Base-by-base conservation (phyloP, 164 flowering plant species). In the Cinnamomum chago region DNA sequence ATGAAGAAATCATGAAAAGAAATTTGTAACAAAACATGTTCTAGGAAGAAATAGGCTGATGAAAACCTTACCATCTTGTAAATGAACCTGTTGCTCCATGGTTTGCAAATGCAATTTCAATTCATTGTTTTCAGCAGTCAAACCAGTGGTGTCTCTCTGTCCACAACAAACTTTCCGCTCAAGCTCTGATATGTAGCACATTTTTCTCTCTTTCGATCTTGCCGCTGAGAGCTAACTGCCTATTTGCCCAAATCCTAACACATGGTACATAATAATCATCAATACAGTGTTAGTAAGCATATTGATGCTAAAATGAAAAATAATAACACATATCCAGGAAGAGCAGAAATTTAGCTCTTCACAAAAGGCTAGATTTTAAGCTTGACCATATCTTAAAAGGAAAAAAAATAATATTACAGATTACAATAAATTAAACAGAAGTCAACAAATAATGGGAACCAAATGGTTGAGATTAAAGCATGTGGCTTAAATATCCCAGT, bases 201-300 rank as follows among this genome's bases (percentile, higher is more conserved):
- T 92, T 80, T 95, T 95, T 81, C 99, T 90, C 80, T 95, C 99
- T 80, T 95, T 95, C 35, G 99, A 95, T 81, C 99, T 89, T 25
- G 99, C 97, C 74, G 99, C 99, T 52, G 99, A n/a, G n/a, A n/a
- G n/a, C n/a, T n/a, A n/a, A 95, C 79, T 95, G 99, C 86, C 99
- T 84, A 77, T 95, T 95, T 69, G 99, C 99, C 99, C 98, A 95
- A 62, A 95, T 90, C 85, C 99, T 95, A 79, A 78, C 2, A 55
- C 64, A 79, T 58, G 47, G 66, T 1, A 80, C 20, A 25, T 24
- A 72, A 60, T 13, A 28, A 70, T 15, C 2, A n/a, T 30, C 40
- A 33, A 51, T 13, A 66, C 28, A 64, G 18, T 30, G 27, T 30
- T 13, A 66, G 30, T 30, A 55, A 0, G 60, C 20, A 55, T 55